Base-by-base conservation (phyloP, 805 yeast genomes). In the Saturnispora quitensis region DNA sequence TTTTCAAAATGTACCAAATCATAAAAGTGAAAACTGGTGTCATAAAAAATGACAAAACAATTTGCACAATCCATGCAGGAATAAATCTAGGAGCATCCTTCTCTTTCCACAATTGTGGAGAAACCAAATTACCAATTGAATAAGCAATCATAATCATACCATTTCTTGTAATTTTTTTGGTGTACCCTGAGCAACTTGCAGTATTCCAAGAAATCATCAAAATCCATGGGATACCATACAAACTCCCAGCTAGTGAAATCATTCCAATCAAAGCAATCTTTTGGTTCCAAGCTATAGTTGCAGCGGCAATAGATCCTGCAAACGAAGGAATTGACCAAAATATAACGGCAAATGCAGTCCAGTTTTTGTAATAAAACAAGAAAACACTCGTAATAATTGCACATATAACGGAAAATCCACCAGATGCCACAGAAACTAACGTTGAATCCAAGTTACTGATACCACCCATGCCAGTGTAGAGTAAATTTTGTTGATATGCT, bases 61-160 rank as follows among this genome's bases (percentile, higher is more conserved):
- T 75, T 58, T 78, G 84, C 10, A 77, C 79, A 50, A 73, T 67
- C 84, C 84, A 74, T 8, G 80, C 76, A 5, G 75, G 72, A 38
- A 62, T 53, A 56, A 71, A 75, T 53, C 77, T 64, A 46, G 84
- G 83, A 8, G 72, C 70, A 56, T 75, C 76, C n/a, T 58, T 64
- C 8, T 57, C 68, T 59, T 70, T 68, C 82, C 82, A 80, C 35
- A 79, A 59, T 60, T 78, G 84, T 3, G 84, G 82, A 4, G 81
- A 73, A 28, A 78, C 73, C 35, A 79, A 69, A 56, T 80, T 79
- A 8, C 78, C 68, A 47, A 77, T 55, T 53, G 76, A 68, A 53
- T 74, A 78, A 18, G 70, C 69, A n/a, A 70, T 63, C 77, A 78
- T 71, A 20, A 73, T 63, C 56, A 76, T 58, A 15, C 72, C 76